A percentile compares a stretch with the other conserved stretches of the same genome.
Conservation (phyloP, 345 rosid species). For the Eucalyptus guilfoylei region DNA sequence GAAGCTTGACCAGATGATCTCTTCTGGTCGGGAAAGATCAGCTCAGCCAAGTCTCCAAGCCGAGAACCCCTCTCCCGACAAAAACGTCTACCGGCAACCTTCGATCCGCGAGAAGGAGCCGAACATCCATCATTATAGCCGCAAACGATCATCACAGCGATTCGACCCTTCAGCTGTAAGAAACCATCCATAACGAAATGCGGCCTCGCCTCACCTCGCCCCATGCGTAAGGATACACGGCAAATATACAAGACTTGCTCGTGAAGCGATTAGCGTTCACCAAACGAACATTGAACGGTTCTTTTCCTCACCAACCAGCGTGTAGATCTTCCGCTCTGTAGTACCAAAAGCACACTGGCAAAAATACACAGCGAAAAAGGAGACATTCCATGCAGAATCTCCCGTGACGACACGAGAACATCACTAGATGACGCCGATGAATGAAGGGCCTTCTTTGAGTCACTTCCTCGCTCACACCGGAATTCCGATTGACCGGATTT, state of each 20-base stretch:
- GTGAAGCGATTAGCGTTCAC: not conserved
- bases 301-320: not conserved
- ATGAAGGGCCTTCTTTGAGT: not conserved
- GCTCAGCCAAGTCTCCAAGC: not conserved
- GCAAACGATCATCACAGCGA: not conserved
- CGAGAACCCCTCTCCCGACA: not conserved
- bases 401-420: not conserved
- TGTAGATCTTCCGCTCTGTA: not conserved
- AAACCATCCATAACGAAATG: not conserved
- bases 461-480: not conserved
- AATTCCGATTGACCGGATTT: not conserved
- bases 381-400: not conserved
- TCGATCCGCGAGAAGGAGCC: not conserved
- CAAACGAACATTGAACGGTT: not conserved
- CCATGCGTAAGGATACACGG: not conserved
- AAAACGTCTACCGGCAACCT: not conserved
- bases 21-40: not conserved
- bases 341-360: not conserved
- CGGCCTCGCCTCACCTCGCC: not conserved
- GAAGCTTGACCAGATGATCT: conserved; percentile 5
- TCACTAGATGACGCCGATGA: not conserved
- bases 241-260: not conserved
- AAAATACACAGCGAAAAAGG: not conserved
- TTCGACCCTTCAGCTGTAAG: conserved; percentile 14
- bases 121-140: not conserved